These are phyloP conservation scores for Cercospora zeina DNA, from an alignment of 2,329 filamentous ascomycete species.

Conservation along the genomic window DNA sequence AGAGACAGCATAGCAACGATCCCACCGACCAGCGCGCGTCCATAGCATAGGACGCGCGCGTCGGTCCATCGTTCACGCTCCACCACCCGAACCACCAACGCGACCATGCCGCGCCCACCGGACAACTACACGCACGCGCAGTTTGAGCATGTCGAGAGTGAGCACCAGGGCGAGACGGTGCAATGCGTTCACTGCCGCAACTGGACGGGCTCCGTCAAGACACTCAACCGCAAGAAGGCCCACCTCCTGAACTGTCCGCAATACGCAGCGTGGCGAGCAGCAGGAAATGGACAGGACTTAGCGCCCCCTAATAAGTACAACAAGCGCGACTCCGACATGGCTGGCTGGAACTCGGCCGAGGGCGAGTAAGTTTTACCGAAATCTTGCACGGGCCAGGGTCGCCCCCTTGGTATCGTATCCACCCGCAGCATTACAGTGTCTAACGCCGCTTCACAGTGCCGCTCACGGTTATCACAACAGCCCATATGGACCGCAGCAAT, in stretches of 20 bases:
- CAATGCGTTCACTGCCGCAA: conserved; percentile 38
- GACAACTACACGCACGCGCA: conserved; percentile 36
- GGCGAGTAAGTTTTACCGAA: conserved; percentile 29
- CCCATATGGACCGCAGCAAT: conserved; percentile 19
- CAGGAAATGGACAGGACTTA: conserved; percentile 39
- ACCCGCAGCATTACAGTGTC: conserved; percentile 7
- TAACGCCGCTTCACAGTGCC: conserved; percentile 11
- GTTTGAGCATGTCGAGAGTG: conserved; percentile 32
- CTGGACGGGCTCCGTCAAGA: conserved; percentile 39
- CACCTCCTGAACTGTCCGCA: conserved; percentile 36
- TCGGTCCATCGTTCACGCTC: neutral
- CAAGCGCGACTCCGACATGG: conserved; percentile 32
- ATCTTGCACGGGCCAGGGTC: conserved; percentile 9
- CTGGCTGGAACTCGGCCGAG: conserved; percentile 26
- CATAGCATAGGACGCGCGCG: neutral
- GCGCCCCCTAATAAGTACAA: conserved; percentile 38
- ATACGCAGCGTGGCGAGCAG: conserved; percentile 36
- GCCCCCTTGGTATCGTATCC: conserved; percentile 7
- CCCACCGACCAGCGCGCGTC: neutral
- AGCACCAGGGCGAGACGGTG: conserved; percentile 35
- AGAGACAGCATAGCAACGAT: neutral
- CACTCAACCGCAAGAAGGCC: conserved; percentile 39
- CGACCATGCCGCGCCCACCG: conserved; percentile 32
- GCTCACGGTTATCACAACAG: conserved; percentile 25
- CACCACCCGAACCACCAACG: neutral